A percentile compares a stretch with the other conserved stretches of the same genome.
Evolutionary conservation across 1,284 basidiomycete genomes (phyloP).

Genomic region (Tremellales sp.): DNA sequence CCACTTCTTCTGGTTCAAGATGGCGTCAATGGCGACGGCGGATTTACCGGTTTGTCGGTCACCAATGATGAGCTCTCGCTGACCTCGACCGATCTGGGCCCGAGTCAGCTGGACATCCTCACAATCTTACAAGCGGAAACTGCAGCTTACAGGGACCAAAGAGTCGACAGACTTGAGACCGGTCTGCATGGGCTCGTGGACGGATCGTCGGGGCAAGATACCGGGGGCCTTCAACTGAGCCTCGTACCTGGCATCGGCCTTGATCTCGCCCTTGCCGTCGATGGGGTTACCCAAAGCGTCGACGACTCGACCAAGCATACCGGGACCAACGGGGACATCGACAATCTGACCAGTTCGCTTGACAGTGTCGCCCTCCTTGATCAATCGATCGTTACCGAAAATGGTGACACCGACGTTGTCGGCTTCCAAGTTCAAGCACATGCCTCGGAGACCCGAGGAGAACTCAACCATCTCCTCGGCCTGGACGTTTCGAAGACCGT

Average conservation of each 20-base stretch:
- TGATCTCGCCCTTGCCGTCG: conserved; percentile 97
- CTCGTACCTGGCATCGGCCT: conserved; percentile 87
- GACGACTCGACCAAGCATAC: conserved; percentile 95
- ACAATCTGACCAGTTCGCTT: conserved; percentile 99
- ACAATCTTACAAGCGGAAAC: too few relatives aligned
- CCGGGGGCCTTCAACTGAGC: conserved; percentile 98
- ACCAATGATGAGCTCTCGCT: conserved; percentile 99
- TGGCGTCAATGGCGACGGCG: conserved; percentile 97
- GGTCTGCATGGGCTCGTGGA: conserved; percentile 99
- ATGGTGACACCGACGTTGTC: conserved; percentile 99
- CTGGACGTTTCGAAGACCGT: conserved; percentile 79
- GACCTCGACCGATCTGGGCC: conserved; percentile 84
- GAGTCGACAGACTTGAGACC: conserved; percentile 99
- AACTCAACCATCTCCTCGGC: conserved; percentile 99
- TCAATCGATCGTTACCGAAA: conserved; percentile 99
- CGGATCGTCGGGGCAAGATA: conserved; percentile 97
- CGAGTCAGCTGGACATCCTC: too few relatives aligned
- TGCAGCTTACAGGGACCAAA: conserved; percentile 71
- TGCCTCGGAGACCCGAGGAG: conserved; percentile 96
- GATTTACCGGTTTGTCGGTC: conserved; percentile 97
- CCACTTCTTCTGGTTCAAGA: conserved; percentile 99
- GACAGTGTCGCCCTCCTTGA: conserved; percentile 99
- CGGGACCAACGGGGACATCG: conserved; percentile 96
- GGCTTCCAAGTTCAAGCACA: conserved; percentile 99
- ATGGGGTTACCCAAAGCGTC: conserved; percentile 99